Base-by-base conservation (phyloP, 202 grass and related monocot species). In the Digitaria exilis region DNA sequence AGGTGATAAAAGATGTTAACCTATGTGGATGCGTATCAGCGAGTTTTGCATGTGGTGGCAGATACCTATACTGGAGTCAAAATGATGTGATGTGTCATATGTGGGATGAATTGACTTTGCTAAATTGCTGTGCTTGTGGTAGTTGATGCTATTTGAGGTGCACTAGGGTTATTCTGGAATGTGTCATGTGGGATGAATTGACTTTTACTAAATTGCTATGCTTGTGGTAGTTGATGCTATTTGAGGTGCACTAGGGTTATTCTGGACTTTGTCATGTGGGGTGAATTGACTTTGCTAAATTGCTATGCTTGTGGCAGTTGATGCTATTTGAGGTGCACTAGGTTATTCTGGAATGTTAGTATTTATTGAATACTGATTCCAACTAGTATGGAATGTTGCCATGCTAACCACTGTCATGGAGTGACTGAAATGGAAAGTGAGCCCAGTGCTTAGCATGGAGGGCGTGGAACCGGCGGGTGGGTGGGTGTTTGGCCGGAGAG, bases 31-130 rank as follows among this genome's bases (percentile, higher is more conserved):
- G 5, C 62, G 11, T 68, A 68, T 24, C 30, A 52, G 58, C 66
- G 43, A 68, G 73, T 79, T 86, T 60, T 79, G 48, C 25, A 6
- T 65, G 46, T 61, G 14, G 44, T 72, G 29, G 26, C 45, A 50
- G 45, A 21, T 19, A 50, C 25, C 0, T 30, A 30, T 17, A 30
- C 16, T 71, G 25, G 16, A 60, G 24, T 26, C 21, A 56, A 26
- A 59, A 59, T n/a, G n/a, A n/a, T n/a, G 57, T 37, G n/a, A 37
- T 37, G 35, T 37, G 35, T 37, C 35, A 21, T 31, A 19, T 50
- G 25, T 31, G 69, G 31, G 43, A 50, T 71, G 60, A 18, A 32
- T 18, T 32, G 14, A 0, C 58, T 59, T 5, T 5, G 26, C 37
- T 39, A 39, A 39, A 39, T 39, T 59, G 56, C 37, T 39, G 26